phyloP scores from a whole-genome alignment of 352 stramenopile genomes.

The Pilasporangium apinafurcum region DNA sequence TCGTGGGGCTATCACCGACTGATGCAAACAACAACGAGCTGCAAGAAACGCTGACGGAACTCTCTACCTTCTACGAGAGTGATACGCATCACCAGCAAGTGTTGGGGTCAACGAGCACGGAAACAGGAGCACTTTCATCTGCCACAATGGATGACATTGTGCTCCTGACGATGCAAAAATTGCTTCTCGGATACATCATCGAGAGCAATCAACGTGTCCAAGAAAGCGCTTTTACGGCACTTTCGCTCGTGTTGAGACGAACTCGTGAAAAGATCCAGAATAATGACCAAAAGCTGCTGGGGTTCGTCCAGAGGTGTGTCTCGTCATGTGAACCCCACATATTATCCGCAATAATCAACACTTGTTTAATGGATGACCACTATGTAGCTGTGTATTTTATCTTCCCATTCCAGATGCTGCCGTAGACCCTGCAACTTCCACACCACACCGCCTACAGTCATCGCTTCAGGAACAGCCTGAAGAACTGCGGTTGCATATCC shows the following conservation, averaged over 20 bases:
- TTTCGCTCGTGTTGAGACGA: constrained; percentile 22
- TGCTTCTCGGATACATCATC: constrained; percentile 29
- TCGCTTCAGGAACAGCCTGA: constrained; percentile 31
- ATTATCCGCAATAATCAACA: too few species aligned
- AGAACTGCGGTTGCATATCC: constrained; percentile 47
- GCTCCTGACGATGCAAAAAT: constrained; percentile 53
- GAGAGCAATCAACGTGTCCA: constrained; percentile 10
- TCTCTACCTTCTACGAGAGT: constrained; percentile 17
- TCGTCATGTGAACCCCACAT: too few species aligned
- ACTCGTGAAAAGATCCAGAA: constrained; percentile 18
- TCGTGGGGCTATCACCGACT: constrained; percentile 29
- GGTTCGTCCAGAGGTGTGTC: constrained; percentile 44
- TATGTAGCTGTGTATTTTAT: constrained; percentile 37
- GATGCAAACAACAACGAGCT: constrained; percentile 8
- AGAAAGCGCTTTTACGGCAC: constrained; percentile 22
- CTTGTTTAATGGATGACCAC: too few species aligned
- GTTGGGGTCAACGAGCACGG: neutral
- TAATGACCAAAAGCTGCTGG: constrained; percentile 17
- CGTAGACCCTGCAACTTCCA: neutral
- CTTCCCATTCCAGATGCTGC: constrained; percentile 32
- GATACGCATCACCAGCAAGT: neutral
- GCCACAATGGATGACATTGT: constrained; percentile 60
- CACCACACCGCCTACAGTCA: constrained; percentile 1
- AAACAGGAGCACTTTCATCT: constrained; percentile 5
- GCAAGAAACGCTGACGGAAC: constrained; percentile 14